A percentile compares a stretch with the other conserved stretches of the same genome.
phyloP scores from a whole-genome alignment of 768 basidiomycete genomes.

The Sarcomyxa edulis region DNA sequence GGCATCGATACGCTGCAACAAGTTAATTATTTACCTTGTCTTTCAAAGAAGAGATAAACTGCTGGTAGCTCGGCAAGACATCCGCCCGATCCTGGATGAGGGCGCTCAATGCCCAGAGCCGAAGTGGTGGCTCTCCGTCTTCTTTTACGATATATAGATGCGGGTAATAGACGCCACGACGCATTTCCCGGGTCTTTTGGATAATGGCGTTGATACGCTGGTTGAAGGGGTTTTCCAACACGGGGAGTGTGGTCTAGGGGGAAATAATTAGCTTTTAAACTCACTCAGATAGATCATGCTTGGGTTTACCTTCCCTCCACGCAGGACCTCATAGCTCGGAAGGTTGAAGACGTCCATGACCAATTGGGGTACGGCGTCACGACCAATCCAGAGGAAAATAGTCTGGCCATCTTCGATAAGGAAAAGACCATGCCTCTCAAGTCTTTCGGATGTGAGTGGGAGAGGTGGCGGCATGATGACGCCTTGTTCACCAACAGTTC shows the following conservation, averaged over 20 bases:
- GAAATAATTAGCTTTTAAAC: constrained; percentile 2
- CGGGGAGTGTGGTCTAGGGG: constrained; percentile 75
- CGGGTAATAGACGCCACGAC: constrained; percentile 87
- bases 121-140: constrained; percentile 91
- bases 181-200: constrained; percentile 91
- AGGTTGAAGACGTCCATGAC: constrained; percentile 92
- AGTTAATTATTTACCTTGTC: constrained; percentile 67
- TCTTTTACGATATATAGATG: constrained; percentile 97
- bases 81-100: constrained; percentile 96
- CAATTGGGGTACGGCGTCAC: constrained; percentile 95
- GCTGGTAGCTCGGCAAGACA: constrained; percentile 91
- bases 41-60: constrained; percentile 85
- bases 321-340: constrained; percentile 80
- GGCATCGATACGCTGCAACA: neutral
- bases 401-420: constrained; percentile 97
- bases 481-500: constrained; percentile 86
- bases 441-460: constrained; percentile 89
- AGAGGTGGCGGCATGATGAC: constrained; percentile 83
- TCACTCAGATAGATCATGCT: no score
- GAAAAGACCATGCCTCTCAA: constrained; percentile 94
- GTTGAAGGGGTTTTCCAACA: constrained; percentile 92
- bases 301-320: constrained; percentile 79
- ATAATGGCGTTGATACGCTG: constrained; percentile 91
- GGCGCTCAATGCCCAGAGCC: constrained; percentile 92
- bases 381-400: constrained; percentile 97